These are phyloP conservation scores for Drechslerella stenobrocha DNA, from an alignment of 2,329 filamentous ascomycete species.

Conservation along the genomic window DNA sequence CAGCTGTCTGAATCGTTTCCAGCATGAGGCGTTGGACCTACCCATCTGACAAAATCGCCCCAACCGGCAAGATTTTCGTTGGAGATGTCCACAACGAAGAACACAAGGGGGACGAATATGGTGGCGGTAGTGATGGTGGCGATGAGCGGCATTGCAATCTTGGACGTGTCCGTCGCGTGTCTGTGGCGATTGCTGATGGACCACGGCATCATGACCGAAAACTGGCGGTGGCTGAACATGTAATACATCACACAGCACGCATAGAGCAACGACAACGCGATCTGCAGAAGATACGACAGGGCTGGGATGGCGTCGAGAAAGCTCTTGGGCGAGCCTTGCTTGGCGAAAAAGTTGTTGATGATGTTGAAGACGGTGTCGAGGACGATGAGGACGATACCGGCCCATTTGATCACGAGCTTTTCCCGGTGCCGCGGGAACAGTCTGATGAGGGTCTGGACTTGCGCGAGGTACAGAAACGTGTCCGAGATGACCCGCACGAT, in stretches of 20 bases:
- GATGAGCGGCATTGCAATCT: conserved; percentile 61
- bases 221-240: conserved; percentile 63
- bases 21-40: conserved; percentile 10
- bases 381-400: conserved; percentile 88
- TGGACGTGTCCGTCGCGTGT: conserved; percentile 37
- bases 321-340: conserved; percentile 67
- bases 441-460: conserved; percentile 93
- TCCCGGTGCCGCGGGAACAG: conserved; percentile 95
- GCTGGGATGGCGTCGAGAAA: conserved; percentile 91
- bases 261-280: conserved; percentile 83
- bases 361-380: conserved; percentile 89
- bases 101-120: conserved; percentile 86
- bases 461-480: conserved; percentile 94
- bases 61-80: conserved; percentile 83
- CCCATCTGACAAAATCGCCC: conserved; percentile 95
- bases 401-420: conserved; percentile 98
- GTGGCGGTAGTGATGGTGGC: conserved; percentile 76
- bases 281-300: conserved; percentile 84
- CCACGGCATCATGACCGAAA: conserved; percentile 48
- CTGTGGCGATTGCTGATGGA: conserved; percentile 39
- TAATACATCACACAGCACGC: conserved; percentile 95
- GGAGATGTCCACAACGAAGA: conserved; percentile 88
- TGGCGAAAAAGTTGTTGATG: conserved; percentile 78
- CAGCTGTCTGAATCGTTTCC: background rate
- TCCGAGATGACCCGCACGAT: conserved; percentile 91